phyloP scores from a whole-genome alignment of 2,329 filamentous ascomycete species.

The Didymella pomorum region DNA sequence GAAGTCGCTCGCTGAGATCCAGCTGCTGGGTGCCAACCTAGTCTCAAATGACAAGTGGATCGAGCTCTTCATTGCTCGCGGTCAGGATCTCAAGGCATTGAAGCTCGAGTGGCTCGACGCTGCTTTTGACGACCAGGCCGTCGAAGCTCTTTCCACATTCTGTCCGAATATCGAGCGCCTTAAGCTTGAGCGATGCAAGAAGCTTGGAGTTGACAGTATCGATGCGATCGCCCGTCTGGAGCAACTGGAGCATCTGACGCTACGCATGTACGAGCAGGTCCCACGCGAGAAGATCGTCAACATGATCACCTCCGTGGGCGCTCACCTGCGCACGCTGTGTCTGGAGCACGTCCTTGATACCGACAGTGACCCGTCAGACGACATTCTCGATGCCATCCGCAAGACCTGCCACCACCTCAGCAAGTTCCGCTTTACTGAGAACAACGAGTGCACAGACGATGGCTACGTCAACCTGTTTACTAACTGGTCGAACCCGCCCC shows the following conservation, averaged over 20 bases:
- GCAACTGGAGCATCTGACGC: slow-evolving; percentile 75
- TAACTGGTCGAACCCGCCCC: slow-evolving; percentile 75
- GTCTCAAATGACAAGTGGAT: slow-evolving; percentile 80
- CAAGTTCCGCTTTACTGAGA: slow-evolving; percentile 85
- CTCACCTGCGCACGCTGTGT: slow-evolving; percentile 77
- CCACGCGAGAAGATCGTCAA: slow-evolving; percentile 65
- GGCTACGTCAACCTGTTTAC: slow-evolving; percentile 78
- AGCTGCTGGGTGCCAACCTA: slow-evolving; percentile 85
- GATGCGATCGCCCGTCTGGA: slow-evolving; percentile 68
- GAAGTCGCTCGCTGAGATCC: slow-evolving; percentile 73
- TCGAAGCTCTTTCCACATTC: slow-evolving; percentile 67
- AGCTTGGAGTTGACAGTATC: slow-evolving; percentile 72
- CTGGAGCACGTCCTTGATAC: slow-evolving; percentile 72
- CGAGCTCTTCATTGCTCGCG: slow-evolving; percentile 71
- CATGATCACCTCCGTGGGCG: slow-evolving; percentile 69
- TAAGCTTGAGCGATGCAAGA: slow-evolving; percentile 83
- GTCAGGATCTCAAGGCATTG: slow-evolving; percentile 69
- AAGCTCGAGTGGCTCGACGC: slow-evolving; percentile 86
- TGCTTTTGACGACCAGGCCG: slow-evolving; percentile 76
- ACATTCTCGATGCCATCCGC: slow-evolving; percentile 74
- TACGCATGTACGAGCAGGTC: slow-evolving; percentile 69
- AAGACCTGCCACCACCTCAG: slow-evolving; percentile 70
- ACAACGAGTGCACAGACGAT: slow-evolving; percentile 76
- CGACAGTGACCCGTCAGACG: slow-evolving; percentile 63
- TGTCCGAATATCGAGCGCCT: slow-evolving; percentile 76